Conservation (phyloP, 164 flowering plant genomes). For the Aristolochia fimbriata region DNA sequence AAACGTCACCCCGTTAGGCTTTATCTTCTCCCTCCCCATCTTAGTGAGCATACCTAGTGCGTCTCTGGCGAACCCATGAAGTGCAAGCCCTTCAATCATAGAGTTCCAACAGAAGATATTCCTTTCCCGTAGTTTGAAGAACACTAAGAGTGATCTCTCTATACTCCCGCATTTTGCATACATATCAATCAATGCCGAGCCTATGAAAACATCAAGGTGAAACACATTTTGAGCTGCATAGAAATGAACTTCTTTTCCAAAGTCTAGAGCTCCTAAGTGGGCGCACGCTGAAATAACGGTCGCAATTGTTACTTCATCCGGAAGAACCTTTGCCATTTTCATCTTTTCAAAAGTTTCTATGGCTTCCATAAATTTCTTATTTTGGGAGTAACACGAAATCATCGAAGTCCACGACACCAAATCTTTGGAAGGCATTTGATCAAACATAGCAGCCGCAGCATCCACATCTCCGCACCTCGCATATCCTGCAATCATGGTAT, state of each 20-base stretch:
- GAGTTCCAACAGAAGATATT: conserved; percentile 75
- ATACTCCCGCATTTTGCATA: conserved; percentile 75
- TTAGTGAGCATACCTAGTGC: conserved; percentile 47
- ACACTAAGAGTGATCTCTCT: conserved; percentile 57
- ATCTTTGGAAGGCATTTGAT: conserved; percentile 47
- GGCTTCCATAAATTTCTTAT: conserved; percentile 37
- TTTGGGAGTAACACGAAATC: conserved; percentile 63
- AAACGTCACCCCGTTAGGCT: conserved; percentile 58
- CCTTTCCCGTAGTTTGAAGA: conserved; percentile 50
- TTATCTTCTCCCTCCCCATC: conserved; percentile 40
- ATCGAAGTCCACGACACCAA: conserved; percentile 78
- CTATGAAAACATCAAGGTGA: conserved; percentile 53
- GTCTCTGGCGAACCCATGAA: conserved; percentile 49
- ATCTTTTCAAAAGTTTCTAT: conserved; percentile 40
- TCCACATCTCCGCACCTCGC: conserved; percentile 40
- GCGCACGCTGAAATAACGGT: conserved; percentile 75
- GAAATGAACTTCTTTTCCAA: conserved; percentile 51
- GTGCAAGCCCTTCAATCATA: conserved; percentile 59
- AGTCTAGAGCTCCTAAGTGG: conserved; percentile 67
- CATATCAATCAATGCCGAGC: conserved; percentile 84
- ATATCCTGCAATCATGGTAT: conserved; percentile 65
- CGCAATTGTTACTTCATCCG: conserved; percentile 62
- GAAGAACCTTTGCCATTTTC: conserved; percentile 31
- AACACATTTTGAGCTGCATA: conserved; percentile 29
- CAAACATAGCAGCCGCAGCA: conserved; percentile 40